Evolutionary conservation across 208 protist species (phyloP).

Genomic region (Leishmania gerbilli): DNA sequence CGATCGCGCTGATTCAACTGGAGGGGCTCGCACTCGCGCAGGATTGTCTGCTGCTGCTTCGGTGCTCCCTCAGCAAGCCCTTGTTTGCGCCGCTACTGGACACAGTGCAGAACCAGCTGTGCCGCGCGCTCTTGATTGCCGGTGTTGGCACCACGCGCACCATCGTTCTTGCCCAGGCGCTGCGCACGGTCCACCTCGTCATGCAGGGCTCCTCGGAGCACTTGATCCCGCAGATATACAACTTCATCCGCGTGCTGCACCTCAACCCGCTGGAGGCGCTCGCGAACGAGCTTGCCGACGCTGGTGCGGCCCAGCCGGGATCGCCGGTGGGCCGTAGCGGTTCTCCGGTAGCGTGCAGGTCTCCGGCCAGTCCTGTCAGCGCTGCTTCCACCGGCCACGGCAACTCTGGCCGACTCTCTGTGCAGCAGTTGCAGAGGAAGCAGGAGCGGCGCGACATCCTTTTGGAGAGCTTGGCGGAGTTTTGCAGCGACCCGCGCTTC

Average conservation of each 20-base stretch:
- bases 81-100: constrained; percentile 38
- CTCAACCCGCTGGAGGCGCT: constrained; percentile 70
- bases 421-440: constrained; percentile 37
- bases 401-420: constrained; percentile 19
- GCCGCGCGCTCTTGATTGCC: constrained; percentile 72
- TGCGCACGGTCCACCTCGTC: constrained; percentile 80
- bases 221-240: constrained; percentile 81
- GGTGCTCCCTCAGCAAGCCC: constrained; percentile 15
- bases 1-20: constrained; percentile 57
- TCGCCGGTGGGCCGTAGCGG: constrained; percentile 10
- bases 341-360: not conserved
- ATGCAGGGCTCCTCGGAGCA: constrained; percentile 42
- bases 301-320: not conserved
- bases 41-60: constrained; percentile 54
- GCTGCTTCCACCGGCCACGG: not conserved
- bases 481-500: constrained; percentile 75
- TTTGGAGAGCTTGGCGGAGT: constrained; percentile 86
- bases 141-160: constrained; percentile 62
- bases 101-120: constrained; percentile 70
- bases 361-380: constrained; percentile 19
- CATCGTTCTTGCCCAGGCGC: constrained; percentile 83
- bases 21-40: constrained; percentile 78
- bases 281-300: constrained; percentile 41
- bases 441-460: constrained; percentile 79
- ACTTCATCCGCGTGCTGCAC: constrained; percentile 84